Evolutionary conservation across 192 early-diverging fungal species (phyloP).

Genomic region (Endogone sp.): DNA sequence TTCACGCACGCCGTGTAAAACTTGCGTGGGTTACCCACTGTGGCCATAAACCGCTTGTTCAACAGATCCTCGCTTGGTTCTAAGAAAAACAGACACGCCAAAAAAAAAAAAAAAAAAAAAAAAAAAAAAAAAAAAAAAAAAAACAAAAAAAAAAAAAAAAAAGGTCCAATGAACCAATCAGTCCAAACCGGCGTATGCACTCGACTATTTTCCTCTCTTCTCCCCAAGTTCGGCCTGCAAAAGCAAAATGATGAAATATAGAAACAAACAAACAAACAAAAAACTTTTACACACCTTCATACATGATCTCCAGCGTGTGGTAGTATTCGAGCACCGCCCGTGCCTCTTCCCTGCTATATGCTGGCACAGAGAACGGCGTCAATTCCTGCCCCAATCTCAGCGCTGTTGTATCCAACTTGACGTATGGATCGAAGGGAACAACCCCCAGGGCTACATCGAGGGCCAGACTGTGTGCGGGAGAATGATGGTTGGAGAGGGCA

Average conservation of each 20-base stretch:
- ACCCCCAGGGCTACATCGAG: slow-evolving; percentile 35
- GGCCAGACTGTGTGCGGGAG: slow-evolving; percentile 20
- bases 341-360: slow-evolving; percentile 38
- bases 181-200: neutral
- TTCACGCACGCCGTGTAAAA: slow-evolving; percentile 42
- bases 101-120: slow-evolving; percentile 14
- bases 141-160: slow-evolving; percentile 15
- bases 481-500: slow-evolving; percentile 27
- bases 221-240: no score
- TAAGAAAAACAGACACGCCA: neutral
- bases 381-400: slow-evolving; percentile 29
- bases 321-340: slow-evolving; percentile 45
- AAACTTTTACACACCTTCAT: slow-evolving; percentile 19
- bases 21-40: slow-evolving; percentile 39
- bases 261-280: no score
- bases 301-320: slow-evolving; percentile 26
- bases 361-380: slow-evolving; percentile 27
- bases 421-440: slow-evolving; percentile 28
- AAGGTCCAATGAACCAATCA: neutral
- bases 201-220: neutral
- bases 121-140: slow-evolving; percentile 11
- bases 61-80: slow-evolving; percentile 9
- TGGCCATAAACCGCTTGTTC: slow-evolving; percentile 6
- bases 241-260: no score
- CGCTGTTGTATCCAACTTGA: slow-evolving; percentile 20